Evolutionary conservation across 768 basidiomycete species (phyloP).

Genomic region (Russula brevipes): DNA sequence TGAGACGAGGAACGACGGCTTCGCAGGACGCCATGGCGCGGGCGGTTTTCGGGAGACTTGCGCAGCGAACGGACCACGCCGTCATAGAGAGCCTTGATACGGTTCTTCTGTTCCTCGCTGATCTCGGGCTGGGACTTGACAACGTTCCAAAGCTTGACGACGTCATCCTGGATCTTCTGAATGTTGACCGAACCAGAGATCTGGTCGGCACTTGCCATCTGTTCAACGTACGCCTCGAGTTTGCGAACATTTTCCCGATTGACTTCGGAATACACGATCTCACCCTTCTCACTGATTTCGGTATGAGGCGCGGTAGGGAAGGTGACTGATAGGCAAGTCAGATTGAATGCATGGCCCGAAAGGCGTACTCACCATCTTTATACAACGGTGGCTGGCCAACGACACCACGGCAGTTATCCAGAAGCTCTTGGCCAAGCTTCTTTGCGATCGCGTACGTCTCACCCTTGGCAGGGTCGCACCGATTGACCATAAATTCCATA

Average conservation of each 20-base stretch:
- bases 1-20: conserved; percentile 90
- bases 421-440: conserved; percentile 92
- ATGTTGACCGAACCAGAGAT: conserved; percentile 82
- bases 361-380: conserved; percentile 73
- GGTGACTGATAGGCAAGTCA: conserved; percentile 54
- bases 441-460: conserved; percentile 94
- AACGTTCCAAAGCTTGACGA: conserved; percentile 94
- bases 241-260: conserved; percentile 95
- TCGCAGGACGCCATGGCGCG: conserved; percentile 47
- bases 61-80: conserved; percentile 92
- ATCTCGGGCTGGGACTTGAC: conserved; percentile 97
- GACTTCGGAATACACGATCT: conserved; percentile 92
- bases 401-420: conserved; percentile 88
- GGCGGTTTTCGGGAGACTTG: conserved; percentile 62
- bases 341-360: background rate
- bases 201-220: conserved; percentile 95
- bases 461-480: conserved; percentile 72
- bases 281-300: conserved; percentile 88
- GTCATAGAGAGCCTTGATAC: conserved; percentile 91
- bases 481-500: conserved; percentile 94
- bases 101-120: conserved; percentile 92
- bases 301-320: conserved; percentile 98
- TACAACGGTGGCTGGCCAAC: conserved; percentile 82
- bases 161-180: conserved; percentile 96
- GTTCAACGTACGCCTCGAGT: conserved; percentile 94